These are phyloP conservation scores for Leccinum variabile DNA, from an alignment of 1,284 basidiomycete genomes.

Conservation along the genomic window DNA sequence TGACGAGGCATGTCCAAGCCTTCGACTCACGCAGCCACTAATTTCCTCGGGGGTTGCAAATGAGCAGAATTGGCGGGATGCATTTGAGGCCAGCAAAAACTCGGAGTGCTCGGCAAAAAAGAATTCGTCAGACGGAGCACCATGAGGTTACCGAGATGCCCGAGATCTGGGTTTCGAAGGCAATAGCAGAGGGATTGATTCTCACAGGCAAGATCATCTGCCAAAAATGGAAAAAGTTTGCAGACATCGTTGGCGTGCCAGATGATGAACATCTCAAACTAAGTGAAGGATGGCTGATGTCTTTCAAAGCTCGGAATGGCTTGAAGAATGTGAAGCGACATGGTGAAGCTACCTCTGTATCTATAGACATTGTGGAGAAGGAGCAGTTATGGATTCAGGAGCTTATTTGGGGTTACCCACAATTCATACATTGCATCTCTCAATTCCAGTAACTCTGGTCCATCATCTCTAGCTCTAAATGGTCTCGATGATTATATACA, in stretches of 20 bases:
- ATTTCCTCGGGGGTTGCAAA: not conserved
- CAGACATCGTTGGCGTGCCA: not conserved
- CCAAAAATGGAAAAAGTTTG: no score
- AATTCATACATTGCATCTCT: no score
- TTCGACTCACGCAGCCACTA: not conserved
- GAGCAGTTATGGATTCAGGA: no score
- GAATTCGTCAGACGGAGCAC: not conserved
- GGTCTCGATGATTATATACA: no score
- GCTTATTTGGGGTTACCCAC: no score
- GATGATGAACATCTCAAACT: not conserved
- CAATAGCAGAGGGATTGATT: not conserved
- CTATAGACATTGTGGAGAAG: no score
- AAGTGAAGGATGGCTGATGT: not conserved
- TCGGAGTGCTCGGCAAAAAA: not conserved
- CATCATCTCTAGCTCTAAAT: no score
- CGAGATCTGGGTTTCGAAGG: not conserved
- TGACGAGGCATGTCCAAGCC: not conserved
- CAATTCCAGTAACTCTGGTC: no score
- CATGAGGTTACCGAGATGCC: not conserved
- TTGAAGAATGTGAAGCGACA: not conserved
- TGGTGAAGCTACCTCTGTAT: no score
- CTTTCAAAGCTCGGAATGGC: not conserved
- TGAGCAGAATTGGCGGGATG: not conserved
- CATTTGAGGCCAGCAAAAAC: not conserved
- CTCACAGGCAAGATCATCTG: not conserved